Evolutionary conservation across 208 protist genomes (phyloP).

Genomic region (Eutreptiella sp.): DNA sequence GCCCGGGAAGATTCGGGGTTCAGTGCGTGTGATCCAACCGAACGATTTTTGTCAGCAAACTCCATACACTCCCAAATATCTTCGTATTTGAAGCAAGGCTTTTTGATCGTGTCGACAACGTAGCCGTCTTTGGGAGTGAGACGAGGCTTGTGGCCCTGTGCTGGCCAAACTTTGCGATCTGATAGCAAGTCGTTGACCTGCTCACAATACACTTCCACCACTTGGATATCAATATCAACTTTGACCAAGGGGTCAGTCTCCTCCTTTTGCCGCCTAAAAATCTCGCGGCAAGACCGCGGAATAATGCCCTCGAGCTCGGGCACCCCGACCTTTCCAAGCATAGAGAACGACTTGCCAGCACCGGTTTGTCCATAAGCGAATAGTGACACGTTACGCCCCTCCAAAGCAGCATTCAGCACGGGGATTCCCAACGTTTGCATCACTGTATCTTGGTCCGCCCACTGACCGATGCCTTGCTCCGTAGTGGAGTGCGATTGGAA

Average conservation of each 20-base stretch:
- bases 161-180: conserved; percentile 25
- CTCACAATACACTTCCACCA: conserved; percentile 31
- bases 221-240: too few relatives aligned
- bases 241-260: too few relatives aligned
- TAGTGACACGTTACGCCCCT: conserved; percentile 33
- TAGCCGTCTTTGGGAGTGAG: conserved; percentile 32
- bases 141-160: conserved; percentile 16
- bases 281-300: conserved; percentile 27
- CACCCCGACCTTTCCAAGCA: conserved; percentile 22
- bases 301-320: conserved; percentile 32
- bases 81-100: conserved; percentile 18
- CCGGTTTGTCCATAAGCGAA: conserved; percentile 36
- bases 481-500: conserved; percentile 45
- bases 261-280: conserved; percentile 17
- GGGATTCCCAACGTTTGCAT: conserved; percentile 24
- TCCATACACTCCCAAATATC: conserved; percentile 27
- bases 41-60: conserved; percentile 30
- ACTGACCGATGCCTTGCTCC: conserved; percentile 20
- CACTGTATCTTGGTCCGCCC: conserved; percentile 30
- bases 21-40: conserved; percentile 31
- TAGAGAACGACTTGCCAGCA: conserved; percentile 35
- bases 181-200: conserved; percentile 28
- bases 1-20: conserved; percentile 47
- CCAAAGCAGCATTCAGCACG: conserved; percentile 27
- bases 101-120: conserved; percentile 21